Evolutionary conservation across 371 early-diverging fungal genomes (phyloP).

Genomic region (Phascolomyces articulosus): DNA sequence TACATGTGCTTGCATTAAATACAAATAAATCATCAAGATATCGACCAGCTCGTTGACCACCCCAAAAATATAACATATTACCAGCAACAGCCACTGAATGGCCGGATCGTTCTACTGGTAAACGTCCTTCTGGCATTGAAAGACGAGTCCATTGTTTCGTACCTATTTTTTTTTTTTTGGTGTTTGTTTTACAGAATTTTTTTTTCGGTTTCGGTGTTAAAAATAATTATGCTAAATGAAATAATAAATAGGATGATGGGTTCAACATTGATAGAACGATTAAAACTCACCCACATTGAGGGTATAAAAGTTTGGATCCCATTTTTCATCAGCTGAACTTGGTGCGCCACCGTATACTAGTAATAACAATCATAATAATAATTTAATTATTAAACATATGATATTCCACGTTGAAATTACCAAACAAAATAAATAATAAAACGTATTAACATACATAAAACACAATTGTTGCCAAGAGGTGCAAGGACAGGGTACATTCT

Average conservation of each 20-base stretch:
- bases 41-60: constrained; percentile 70
- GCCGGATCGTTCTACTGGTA: constrained; percentile 67
- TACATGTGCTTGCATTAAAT: constrained; percentile 67
- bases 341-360: constrained; percentile 52
- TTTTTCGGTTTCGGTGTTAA: constrained; percentile 3
- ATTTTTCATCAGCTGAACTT: constrained; percentile 33
- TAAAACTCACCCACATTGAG: constrained; percentile 34
- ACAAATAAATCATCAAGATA: constrained; percentile 65
- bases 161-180: constrained; percentile 17
- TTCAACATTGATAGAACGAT: neutral
- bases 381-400: neutral
- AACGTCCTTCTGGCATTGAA: constrained; percentile 45
- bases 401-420: no score
- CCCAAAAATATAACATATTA: constrained; percentile 69
- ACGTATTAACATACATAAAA: constrained; percentile 34
- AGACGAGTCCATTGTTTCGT: constrained; percentile 54
- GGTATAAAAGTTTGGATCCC: constrained; percentile 43
- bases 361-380: neutral
- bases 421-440: no score
- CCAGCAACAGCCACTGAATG: constrained; percentile 69
- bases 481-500: constrained; percentile 35
- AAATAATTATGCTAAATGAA: constrained; percentile 2
- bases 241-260: neutral
- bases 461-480: constrained; percentile 25
- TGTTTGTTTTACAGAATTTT: neutral